phyloP scores from a whole-genome alignment of 768 basidiomycete genomes.

The Hygrophorus pudorinus region DNA sequence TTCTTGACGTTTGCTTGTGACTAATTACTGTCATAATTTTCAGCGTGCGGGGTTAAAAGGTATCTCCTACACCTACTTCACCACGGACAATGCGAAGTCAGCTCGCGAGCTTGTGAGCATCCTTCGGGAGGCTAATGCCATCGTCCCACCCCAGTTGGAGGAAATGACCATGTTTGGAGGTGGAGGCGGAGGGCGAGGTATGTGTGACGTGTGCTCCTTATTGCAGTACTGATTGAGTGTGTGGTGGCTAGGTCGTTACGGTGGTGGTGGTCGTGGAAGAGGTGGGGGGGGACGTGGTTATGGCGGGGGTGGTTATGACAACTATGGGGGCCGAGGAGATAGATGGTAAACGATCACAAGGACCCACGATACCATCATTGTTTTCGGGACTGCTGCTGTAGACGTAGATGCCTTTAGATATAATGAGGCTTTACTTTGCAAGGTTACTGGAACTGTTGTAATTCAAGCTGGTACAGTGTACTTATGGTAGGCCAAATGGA shows the following conservation, averaged over 20 bases:
- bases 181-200: slow-evolving; percentile 68
- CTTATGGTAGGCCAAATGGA: no score
- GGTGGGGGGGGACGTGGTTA: slow-evolving; percentile 37
- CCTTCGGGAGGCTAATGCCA: slow-evolving; percentile 77
- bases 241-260: slow-evolving; percentile 44
- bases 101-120: slow-evolving; percentile 88
- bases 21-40: slow-evolving; percentile 11
- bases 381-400: no score
- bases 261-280: slow-evolving; percentile 32
- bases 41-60: slow-evolving; percentile 90
- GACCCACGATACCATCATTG: no score
- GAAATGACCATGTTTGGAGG: slow-evolving; percentile 88
- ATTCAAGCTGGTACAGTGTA: no score
- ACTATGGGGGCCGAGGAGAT: not conserved
- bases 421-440: no score
- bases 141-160: slow-evolving; percentile 80
- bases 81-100: slow-evolving; percentile 89
- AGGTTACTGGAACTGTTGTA: no score
- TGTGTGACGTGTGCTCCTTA: slow-evolving; percentile 14
- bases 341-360: not conserved
- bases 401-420: no score
- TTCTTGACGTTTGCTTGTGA: not conserved
- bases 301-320: slow-evolving; percentile 16
- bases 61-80: slow-evolving; percentile 92
- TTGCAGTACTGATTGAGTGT: slow-evolving; percentile 6